Conservation (phyloP, 208 protist genomes). For the Acanthamoeba culbertsoni region DNA sequence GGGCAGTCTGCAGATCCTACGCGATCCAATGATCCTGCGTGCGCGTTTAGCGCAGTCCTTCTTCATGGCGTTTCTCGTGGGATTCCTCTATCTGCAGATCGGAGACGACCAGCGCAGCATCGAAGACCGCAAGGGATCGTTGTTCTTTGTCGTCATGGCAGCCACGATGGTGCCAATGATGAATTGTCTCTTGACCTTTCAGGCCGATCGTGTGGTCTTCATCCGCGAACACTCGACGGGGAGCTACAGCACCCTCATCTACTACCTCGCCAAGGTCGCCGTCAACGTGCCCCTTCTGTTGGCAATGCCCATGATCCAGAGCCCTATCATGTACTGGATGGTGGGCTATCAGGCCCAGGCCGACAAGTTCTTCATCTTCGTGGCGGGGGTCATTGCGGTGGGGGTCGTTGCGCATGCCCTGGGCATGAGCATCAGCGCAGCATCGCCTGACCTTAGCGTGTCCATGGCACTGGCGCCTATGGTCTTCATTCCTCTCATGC, state of each 20-base stretch:
- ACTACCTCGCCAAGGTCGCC: slow-evolving; percentile 38
- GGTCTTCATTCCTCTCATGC: no score
- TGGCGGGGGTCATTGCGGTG: neutral
- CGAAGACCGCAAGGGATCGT: neutral
- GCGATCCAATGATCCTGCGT: neutral
- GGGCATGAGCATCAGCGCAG: neutral
- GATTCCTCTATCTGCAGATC: slow-evolving; percentile 36
- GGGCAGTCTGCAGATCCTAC: neutral
- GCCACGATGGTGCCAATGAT: slow-evolving; percentile 24
- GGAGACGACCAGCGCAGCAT: neutral
- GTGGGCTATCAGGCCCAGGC: slow-evolving; percentile 46
- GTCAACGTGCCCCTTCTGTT: neutral
- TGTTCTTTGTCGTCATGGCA: slow-evolving; percentile 47
- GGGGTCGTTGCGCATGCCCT: neutral
- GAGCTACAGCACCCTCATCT: slow-evolving; percentile 28
- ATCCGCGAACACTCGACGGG: slow-evolving; percentile 19
- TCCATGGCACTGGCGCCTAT: no score
- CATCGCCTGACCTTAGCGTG: no score
- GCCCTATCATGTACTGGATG: slow-evolving; percentile 46
- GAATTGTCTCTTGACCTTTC: neutral
- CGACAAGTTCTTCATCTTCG: slow-evolving; percentile 62
- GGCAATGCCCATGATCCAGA: neutral
- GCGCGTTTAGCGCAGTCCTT: neutral
- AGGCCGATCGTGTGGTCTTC: neutral
- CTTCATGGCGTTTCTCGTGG: neutral